A percentile compares a stretch with the other conserved stretches of the same genome.
Conservation (phyloP, 306 rosid species). For the Cicer judaicum region DNA sequence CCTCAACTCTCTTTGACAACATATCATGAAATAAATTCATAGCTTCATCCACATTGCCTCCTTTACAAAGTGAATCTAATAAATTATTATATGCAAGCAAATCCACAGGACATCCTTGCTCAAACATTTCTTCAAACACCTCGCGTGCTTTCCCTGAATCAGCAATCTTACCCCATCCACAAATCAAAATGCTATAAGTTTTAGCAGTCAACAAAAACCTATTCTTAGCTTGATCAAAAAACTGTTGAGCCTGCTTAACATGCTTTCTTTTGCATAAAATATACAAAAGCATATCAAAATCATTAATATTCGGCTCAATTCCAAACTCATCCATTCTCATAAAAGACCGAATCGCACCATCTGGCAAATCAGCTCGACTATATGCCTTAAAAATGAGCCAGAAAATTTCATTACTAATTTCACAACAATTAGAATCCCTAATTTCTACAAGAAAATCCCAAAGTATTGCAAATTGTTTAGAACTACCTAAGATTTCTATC, state of each 20-base stretch:
- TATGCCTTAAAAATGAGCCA: constrained; percentile 78
- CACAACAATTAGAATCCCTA: constrained; percentile 59
- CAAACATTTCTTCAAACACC: constrained; percentile 77
- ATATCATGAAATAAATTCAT: constrained; percentile 57
- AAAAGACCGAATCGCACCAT: constrained; percentile 77
- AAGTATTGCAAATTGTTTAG: constrained; percentile 75
- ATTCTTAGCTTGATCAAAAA: constrained; percentile 68
- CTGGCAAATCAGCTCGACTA: constrained; percentile 73
- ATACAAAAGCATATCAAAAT: constrained; percentile 74
- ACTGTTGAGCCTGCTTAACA: constrained; percentile 66
- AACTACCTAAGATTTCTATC: constrained; percentile 72
- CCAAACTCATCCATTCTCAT: constrained; percentile 81
- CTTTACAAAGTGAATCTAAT: constrained; percentile 76
- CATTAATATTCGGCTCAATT: constrained; percentile 60
- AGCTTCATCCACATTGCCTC: constrained; percentile 71
- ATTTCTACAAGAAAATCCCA: constrained; percentile 86
- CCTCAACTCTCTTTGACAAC: constrained; percentile 57
- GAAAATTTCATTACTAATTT: constrained; percentile 61
- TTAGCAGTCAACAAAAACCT: constrained; percentile 58
- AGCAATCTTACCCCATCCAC: constrained; percentile 79
- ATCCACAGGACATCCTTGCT: constrained; percentile 64
- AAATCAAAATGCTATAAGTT: constrained; percentile 73
- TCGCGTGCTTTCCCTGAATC: constrained; percentile 64
- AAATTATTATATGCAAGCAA: constrained; percentile 73
- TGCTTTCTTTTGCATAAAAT: constrained; percentile 75